Percentiles rank a stretch among this genome's conserved stretches.
Conservation (phyloP, 345 rosid genomes). For the Cardamine chenopodiifolia region DNA sequence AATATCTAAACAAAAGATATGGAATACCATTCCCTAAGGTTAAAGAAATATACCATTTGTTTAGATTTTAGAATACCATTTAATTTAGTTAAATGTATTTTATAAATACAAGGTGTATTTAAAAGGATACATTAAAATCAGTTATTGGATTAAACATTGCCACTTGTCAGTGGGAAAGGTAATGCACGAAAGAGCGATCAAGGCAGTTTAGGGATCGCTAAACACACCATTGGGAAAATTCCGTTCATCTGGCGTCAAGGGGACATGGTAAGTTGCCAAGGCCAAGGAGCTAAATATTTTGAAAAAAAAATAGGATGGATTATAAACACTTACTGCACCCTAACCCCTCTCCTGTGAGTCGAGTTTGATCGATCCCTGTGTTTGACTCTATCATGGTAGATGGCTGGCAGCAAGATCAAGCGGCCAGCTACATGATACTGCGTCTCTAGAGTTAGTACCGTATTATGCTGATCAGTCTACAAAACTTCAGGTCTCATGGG, state of each 20-base stretch:
- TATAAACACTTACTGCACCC: background rate
- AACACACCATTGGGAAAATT: background rate
- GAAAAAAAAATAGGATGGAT: background rate
- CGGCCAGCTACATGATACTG: background rate
- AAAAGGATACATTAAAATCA: too few relatives aligned
- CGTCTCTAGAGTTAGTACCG: background rate
- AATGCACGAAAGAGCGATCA: background rate
- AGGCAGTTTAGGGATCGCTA: background rate
- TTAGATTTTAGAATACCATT: background rate
- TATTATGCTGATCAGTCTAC: background rate
- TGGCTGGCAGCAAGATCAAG: conserved; percentile 17
- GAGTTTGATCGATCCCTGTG: background rate
- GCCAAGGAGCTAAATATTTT: background rate
- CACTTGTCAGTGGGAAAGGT: background rate
- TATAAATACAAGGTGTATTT: background rate
- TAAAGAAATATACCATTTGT: background rate
- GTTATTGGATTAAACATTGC: too few relatives aligned
- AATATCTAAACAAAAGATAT: background rate
- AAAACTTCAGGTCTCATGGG: background rate
- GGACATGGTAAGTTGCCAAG: too few relatives aligned
- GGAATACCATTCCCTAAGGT: background rate
- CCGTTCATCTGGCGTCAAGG: too few relatives aligned
- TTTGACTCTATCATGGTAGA: background rate
- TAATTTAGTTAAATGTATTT: too few relatives aligned
- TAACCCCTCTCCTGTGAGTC: background rate